Evolutionary conservation across 768 basidiomycete genomes (phyloP).

Genomic region (Tricholoma sp.): DNA sequence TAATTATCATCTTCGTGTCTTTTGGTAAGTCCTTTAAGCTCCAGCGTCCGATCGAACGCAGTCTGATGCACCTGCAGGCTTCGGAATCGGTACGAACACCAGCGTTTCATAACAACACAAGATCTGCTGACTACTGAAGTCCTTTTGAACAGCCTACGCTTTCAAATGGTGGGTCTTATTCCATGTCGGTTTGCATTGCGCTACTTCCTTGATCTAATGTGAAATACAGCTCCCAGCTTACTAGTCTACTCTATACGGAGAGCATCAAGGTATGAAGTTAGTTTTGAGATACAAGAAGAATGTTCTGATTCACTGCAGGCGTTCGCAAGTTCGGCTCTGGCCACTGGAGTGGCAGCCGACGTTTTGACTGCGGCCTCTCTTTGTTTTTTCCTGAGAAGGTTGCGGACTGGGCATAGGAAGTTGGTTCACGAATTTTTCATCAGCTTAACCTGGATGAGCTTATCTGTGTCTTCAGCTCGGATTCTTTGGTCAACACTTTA

Average conservation of each 20-base stretch:
- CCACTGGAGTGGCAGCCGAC: constrained; percentile 47
- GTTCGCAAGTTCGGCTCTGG: constrained; percentile 43
- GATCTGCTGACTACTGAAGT: neutral
- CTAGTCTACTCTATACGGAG: constrained; percentile 25
- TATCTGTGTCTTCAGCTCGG: constrained; percentile 30
- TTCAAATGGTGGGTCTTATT: constrained; percentile 34
- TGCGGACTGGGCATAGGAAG: constrained; percentile 45
- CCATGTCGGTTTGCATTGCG: neutral
- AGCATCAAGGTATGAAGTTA: constrained; percentile 24
- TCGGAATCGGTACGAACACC: neutral
- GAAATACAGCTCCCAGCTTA: constrained; percentile 27
- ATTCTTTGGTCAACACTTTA: constrained; percentile 52
- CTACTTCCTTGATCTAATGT: neutral
- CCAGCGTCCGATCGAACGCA: neutral
- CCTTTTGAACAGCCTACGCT: constrained; percentile 32
- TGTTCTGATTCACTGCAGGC: constrained; percentile 24
- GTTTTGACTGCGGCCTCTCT: constrained; percentile 45
- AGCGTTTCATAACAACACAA: neutral
- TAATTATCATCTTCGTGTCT: neutral
- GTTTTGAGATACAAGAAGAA: neutral
- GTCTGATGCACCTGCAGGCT: neutral
- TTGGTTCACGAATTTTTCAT: constrained; percentile 4
- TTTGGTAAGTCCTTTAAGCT: neutral
- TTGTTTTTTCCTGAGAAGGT: constrained; percentile 47
- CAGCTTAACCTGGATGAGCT: neutral